Evolutionary conservation across 73 alveolate species (phyloP), one percentile per base, ranked within the genome.

Genomic region (Chromera velia): DNA sequence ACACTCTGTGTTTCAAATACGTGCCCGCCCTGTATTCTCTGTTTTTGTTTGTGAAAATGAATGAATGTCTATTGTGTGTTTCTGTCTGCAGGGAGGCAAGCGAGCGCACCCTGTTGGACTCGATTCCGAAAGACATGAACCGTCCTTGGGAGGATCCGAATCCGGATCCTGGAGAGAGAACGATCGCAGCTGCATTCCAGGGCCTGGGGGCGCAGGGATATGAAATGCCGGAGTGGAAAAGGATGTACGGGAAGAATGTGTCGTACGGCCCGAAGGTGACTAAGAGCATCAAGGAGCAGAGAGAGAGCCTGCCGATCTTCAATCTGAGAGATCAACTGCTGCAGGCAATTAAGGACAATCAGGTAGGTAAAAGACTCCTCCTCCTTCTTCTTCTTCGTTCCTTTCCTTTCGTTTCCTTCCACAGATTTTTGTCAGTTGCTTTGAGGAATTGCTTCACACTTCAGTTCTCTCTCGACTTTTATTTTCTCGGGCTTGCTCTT

Each of bases 221-320:
- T 65, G 89, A 86, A 40, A 73, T 85, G 73, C 89, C 90, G 1
- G 92, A 87, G 70, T 81, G 90, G 88, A 90, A 90, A 84, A 80
- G 74, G 73, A 87, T 83, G 75, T 66, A 81, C 55, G 85, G 80
- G 71, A 80, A 66, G 62, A 66, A 76, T 62, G 84, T 77, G 48
- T 77, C 84, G 55, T 77, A 77, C 40, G 84, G 84, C 18, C 84
- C 4, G 55, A 13, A 7, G 55, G 55, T 4, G 55, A 7, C 22
- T 4, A 13, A 40, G 55, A 13, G 4, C 22, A 65, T 77, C 77
- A 77, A 77, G 71, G 98, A 92, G 63, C 94, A 94, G 92, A 80
- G 96, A 71, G 98, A 97, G 89, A 81, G 93, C 6, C 95, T 97
- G 67, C 99, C 99, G 17, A 97, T 97, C 72, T 97, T 83, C 87